A percentile compares a stretch with the other conserved stretches of the same genome.
These are phyloP conservation scores for Cyberlindnera amylophila DNA, from an alignment of 805 yeast species.

Conservation along the genomic window DNA sequence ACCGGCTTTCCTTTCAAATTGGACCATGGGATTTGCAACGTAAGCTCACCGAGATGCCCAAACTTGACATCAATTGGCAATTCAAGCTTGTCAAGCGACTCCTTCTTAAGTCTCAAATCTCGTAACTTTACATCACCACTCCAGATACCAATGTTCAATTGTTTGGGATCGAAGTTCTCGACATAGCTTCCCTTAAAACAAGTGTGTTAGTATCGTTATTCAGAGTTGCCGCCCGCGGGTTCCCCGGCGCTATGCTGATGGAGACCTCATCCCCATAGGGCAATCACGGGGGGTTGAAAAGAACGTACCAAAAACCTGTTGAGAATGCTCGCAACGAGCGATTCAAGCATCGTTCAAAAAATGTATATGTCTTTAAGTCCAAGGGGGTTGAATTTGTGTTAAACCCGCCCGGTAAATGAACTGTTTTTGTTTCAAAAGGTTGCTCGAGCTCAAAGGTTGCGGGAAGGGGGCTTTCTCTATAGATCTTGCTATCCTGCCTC, in stretches of 20 bases:
- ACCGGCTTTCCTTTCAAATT: slow-evolving; percentile 91
- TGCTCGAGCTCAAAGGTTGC: too few species aligned
- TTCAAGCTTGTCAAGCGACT: slow-evolving; percentile 80
- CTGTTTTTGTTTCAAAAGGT: too few species aligned
- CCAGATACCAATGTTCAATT: slow-evolving; percentile 94
- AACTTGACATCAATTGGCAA: slow-evolving; percentile 83
- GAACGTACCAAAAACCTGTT: slow-evolving; percentile 46
- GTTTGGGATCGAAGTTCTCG: slow-evolving; percentile 94
- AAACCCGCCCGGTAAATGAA: too few species aligned
- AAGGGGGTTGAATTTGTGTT: too few species aligned
- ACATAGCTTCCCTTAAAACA: slow-evolving; percentile 63
- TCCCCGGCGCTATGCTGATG: too few species aligned
- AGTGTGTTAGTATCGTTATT: slow-evolving; percentile 7
- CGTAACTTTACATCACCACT: slow-evolving; percentile 89
- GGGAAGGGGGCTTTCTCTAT: too few species aligned
- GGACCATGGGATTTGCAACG: slow-evolving; percentile 95
- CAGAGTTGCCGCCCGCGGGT: slow-evolving; percentile 1
- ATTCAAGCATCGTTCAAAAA: slow-evolving; percentile 50
- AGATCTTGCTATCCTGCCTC: too few species aligned
- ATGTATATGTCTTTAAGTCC: too few species aligned
- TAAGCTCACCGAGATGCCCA: slow-evolving; percentile 87
- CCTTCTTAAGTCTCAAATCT: slow-evolving; percentile 76
- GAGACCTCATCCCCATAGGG: too few species aligned
- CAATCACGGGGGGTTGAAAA: background rate
- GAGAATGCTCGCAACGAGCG: slow-evolving; percentile 58